Evolutionary conservation across 139 green algal genomes (phyloP), one percentile per base, ranked within the genome.

Genomic region (Chlorella ohadii): DNA sequence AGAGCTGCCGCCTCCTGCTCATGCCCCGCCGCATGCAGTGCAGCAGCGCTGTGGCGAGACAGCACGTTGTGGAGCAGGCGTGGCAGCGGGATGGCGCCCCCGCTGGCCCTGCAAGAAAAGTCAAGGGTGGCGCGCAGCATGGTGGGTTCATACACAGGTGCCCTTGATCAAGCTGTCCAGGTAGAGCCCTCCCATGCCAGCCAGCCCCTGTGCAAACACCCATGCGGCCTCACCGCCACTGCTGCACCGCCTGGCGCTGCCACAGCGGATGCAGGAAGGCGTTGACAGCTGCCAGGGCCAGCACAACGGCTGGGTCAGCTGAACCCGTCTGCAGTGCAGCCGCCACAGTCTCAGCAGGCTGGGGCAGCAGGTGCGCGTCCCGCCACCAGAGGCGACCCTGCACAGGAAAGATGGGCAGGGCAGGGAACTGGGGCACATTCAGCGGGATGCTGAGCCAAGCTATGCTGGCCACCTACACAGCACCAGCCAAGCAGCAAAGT

Each of bases 341-440:
- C 15, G 38, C 27, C 47, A 72, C 36, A 16, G 59, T 71, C 13
- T 27, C 13, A 22, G 76, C 41, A 31, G 76, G 76, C 36, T 82
- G 76, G 1, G 57, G 33, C 23, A 82, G 59, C 56, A 82, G 36
- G 36, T 82, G 76, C 12, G 59, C 56, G 17, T 82, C 76, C 13
- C 76, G 57, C 76, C 76, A 82, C 76, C 76, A 82, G 38, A 82
- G 34, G 20, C 57, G 76, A 2, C 36, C 57, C 76, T 82, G 57
- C 76, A 59, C 44, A 70, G 3, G 9, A 23, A 41, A n/a, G n/a
- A n/a, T n/a, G n/a, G n/a, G n/a, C n/a, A 38, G 20, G 25, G 23
- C 34, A 28, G 47, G 2, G n/a, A n/a, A n/a, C n/a, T n/a, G n/a
- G n/a, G n/a, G n/a, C n/a, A n/a, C n/a, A n/a, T n/a, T n/a, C n/a